Evolutionary conservation across 441 rosid genomes (phyloP).

Genomic region (Aquilaria agallochum): DNA sequence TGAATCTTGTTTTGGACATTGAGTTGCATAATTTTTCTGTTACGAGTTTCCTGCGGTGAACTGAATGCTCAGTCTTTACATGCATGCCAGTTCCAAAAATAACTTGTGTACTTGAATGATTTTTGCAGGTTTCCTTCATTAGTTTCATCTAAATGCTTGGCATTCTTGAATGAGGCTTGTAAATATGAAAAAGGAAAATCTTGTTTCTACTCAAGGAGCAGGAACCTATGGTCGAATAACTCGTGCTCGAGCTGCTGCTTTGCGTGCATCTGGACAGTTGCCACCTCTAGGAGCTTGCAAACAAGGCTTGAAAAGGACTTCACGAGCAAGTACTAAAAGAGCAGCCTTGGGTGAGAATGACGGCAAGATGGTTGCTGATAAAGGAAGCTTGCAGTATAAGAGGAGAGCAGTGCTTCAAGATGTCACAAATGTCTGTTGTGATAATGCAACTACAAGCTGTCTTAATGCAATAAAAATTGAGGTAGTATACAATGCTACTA

Average conservation of each 20-base stretch:
- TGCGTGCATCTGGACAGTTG: constrained; percentile 31
- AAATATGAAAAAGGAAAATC: constrained; percentile 60
- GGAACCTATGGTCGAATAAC: constrained; percentile 51
- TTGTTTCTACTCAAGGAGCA: constrained; percentile 26
- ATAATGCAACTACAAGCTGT: constrained; percentile 39
- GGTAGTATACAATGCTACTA: constrained; percentile 33
- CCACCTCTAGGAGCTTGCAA: constrained; percentile 27
- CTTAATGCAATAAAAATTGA: constrained; percentile 43
- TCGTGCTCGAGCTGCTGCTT: constrained; percentile 66
- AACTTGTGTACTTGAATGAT: constrained; percentile 10
- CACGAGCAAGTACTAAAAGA: constrained; percentile 46
- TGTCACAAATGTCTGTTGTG: constrained; percentile 60
- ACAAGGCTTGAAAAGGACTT: constrained; percentile 30
- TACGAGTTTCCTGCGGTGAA: background rate
- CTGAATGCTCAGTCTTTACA: too few relatives aligned
- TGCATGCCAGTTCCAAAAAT: too few relatives aligned
- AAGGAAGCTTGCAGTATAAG: constrained; percentile 29
- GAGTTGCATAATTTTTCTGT: background rate
- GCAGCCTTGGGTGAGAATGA: constrained; percentile 50
- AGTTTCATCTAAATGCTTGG: constrained; percentile 28
- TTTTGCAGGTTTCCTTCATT: constrained; percentile 27
- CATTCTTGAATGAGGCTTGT: constrained; percentile 32
- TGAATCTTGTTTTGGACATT: too few relatives aligned
- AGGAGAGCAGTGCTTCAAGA: constrained; percentile 73
- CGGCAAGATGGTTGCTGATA: constrained; percentile 20